Evolutionary conservation across 805 yeast species (phyloP), one percentile per base, ranked within the genome.

Genomic region (Nakazawaea ernobii): DNA sequence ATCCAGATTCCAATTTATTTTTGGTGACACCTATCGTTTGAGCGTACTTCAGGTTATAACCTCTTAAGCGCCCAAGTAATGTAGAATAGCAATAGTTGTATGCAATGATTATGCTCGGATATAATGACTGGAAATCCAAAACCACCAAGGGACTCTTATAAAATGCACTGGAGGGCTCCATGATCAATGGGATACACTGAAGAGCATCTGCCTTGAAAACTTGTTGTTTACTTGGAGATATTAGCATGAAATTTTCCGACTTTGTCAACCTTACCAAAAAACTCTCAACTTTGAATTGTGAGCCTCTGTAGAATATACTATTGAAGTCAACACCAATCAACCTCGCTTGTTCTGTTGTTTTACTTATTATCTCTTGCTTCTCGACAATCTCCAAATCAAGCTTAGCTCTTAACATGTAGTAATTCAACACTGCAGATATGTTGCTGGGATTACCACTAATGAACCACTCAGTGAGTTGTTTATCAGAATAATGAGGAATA

Each of bases 201-300:
- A 94, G 66, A 0, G 98, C 84, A 52, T 82, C 83, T 71, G 91
- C 96, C 35, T 81, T 75, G 56, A 85, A 85, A 0, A 94, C 97
- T 52, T 88, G 87, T 39, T 74, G 67, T 56, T 85, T 84, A 28
- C 87, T 80, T 0, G 99, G 97, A 0, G 97, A 86, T 6, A 83
- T 66, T 47, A 90, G 59, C 37, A 92, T 61, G 45, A 74, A 79
- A 59, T 85, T 85, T 59, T 90, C 96, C 2, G 80, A 70, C 55
- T 89, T 88, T 26, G 94, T 77, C 15, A 94, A 64, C 46, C 99
- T 66, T 3, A 79, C 65, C 53, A 94, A 65, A 35, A 91, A 73
- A 1, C 97, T 86, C 59, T 94, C 99, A 2, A 94, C 97, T 59
- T 88, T 91, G 60, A 74, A 94, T 59, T 94, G 99, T 0, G 98